phyloP scores from a whole-genome alignment of 2,329 filamentous ascomycete species.

The Chaetomiaceae sp. region DNA sequence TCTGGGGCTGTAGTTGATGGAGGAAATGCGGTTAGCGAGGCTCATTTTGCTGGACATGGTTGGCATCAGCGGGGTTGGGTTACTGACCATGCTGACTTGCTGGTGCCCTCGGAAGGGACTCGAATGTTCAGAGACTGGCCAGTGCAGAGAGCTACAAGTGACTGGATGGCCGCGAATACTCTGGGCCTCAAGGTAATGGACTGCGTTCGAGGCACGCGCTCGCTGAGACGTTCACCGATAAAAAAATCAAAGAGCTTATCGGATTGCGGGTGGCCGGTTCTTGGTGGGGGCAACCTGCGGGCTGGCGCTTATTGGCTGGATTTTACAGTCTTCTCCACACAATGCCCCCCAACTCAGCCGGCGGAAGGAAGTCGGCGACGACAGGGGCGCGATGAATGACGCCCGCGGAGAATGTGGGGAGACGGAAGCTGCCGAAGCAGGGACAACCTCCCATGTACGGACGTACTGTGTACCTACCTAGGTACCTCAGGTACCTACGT shows the following conservation, averaged over 20 bases:
- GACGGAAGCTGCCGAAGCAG: slow-evolving; percentile 9
- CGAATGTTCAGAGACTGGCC: background rate
- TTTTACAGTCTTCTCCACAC: background rate
- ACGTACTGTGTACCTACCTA: background rate
- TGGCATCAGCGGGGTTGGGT: background rate
- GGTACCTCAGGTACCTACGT: too few species aligned
- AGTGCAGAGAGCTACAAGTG: background rate
- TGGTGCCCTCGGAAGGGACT: slow-evolving; percentile 20
- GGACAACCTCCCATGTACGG: background rate
- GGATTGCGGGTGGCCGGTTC: slow-evolving; percentile 9
- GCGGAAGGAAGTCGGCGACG: too few species aligned
- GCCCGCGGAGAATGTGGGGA: too few species aligned
- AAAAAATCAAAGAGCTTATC: slow-evolving; percentile 25
- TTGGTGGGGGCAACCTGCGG: slow-evolving; percentile 6
- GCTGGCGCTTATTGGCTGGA: background rate
- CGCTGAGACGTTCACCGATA: slow-evolving; percentile 17
- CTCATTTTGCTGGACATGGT: background rate
- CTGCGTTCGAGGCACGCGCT: slow-evolving; percentile 5
- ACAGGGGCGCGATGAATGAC: too few species aligned
- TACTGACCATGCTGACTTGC: slow-evolving; percentile 23
- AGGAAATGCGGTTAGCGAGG: slow-evolving; percentile 19
- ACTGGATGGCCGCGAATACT: background rate
- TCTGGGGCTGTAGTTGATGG: slow-evolving; percentile 61
- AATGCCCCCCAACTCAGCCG: background rate
- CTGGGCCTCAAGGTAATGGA: background rate